Evolutionary conservation across 2,329 filamentous ascomycete species (phyloP), one percentile per base, ranked within the genome.

Genomic region (Byssothecium circinans): DNA sequence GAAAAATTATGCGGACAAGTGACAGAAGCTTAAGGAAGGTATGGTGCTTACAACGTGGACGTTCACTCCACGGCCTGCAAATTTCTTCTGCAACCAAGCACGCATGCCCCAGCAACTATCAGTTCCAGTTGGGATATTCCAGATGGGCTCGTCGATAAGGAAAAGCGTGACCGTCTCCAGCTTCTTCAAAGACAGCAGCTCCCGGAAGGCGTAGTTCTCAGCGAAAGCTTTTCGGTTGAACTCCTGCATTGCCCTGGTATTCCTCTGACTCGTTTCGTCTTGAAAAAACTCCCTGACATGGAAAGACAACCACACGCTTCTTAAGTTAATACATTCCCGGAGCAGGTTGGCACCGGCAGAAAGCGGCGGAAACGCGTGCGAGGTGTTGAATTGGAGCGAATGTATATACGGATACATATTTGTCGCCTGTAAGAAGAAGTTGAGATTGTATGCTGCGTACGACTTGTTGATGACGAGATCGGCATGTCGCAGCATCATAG

Each of bases 251-350:
- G 17, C 14, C 8, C 10, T 17, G 14, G 33, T 8, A 3, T 20
- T 20, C 18, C 29, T 6, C 2, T 19, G 25, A 8, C 19, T 44
- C 11, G 29, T 34, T 23, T 43, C 17, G n/a, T 22, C 12, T 4
- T 22, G 15, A n/a, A 34, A 41, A 22, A 48, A 40, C 14, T 45
- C 45, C 14, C 35, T 18, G 12, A 7, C 17, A 3, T 23, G 6
- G 19, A 50, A 50, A 11, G 33, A 11, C 20, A 50, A 19, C 32
- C 23, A 38, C 32, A 50, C 42, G 6, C 36, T 22, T 8, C 47
- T 41, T 6, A 52, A 35, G 34, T 52, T 52, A 32, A 37, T 38
- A 32, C 49, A 52, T 12, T 43, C 22, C 15, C 43, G 36, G 15
- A 52, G n/a, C 8, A 52, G 42, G n/a, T 43, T 25, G 5, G 45